A percentile compares a stretch with the other conserved stretches of the same genome.
Evolutionary conservation across 805 yeast genomes (phyloP).

Genomic region (Hanseniaspora valbyensis): DNA sequence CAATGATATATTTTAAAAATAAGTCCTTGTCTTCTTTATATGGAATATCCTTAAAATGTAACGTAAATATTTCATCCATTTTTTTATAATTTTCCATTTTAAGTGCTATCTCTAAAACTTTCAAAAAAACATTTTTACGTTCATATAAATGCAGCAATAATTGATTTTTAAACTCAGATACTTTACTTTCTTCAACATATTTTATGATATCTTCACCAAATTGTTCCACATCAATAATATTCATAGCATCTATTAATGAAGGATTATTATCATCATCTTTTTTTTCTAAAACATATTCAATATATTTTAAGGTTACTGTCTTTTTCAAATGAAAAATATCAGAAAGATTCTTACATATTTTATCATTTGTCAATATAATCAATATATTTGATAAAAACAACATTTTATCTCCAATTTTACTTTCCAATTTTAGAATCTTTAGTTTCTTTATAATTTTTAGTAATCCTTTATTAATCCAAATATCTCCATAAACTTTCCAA

Average conservation of each 20-base stretch:
- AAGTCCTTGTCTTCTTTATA: neutral
- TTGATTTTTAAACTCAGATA: neutral
- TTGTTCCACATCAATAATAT: neutral
- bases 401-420: conserved; percentile 20
- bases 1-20: neutral
- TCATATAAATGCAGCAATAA: neutral
- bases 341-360: neutral
- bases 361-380: conserved; percentile 8
- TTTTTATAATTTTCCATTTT: neutral
- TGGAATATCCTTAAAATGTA: neutral
- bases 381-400: conserved; percentile 14
- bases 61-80: neutral
- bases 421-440: conserved; percentile 22
- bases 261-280: neutral
- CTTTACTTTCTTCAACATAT: neutral
- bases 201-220: conserved; percentile 3
- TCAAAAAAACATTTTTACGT: neutral
- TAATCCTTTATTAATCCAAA: conserved; percentile 27
- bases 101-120: neutral
- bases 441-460: conserved; percentile 20
- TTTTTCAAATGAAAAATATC: conserved; percentile 21
- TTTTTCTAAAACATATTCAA: conserved; percentile 14
- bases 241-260: neutral
- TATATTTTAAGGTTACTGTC: conserved; percentile 23
- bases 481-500: conserved; percentile 23